Evolutionary conservation across 2,329 filamentous ascomycete species (phyloP), one percentile per base, ranked within the genome.

Genomic region (Tolypocladium nubicola): DNA sequence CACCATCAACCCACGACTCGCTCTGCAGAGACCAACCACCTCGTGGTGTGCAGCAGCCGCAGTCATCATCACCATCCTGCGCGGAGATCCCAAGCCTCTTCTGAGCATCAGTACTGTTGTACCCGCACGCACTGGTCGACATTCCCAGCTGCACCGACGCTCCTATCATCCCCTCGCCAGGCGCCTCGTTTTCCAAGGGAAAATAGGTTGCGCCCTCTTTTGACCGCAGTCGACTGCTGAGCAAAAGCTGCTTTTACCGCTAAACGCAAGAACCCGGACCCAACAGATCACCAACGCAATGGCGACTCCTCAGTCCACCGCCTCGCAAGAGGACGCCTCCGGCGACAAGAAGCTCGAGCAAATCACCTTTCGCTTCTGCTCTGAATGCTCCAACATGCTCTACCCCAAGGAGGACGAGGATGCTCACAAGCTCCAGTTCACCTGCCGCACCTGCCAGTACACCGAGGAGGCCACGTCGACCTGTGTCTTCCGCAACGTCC

Each of bases 351-450:
- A 77, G 64, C 76, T 79, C 62, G 86, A 93, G 75, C 90, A 96
- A 73, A 92, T 97, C 73, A 91, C 90, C 53, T 99, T 97, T 75
- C 88, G 90, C 68, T 99, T 99, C 81, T 99, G 94, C 79, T 91
- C 90, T 66, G 94, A 99, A 81, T 99, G 94, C 78, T 96, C 92
- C 67, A 99, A 99, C 80, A 89, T 99, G 83, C 81, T 99, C 57
- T 97, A 97, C 70, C 94, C 94, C 54, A 94, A 95, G 75, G 95
- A 99, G 79, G 91, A 99, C 74, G 85, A 87, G 61, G 80, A 86
- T 60, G 85, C 85, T 61, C 89, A 89, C 76, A 87, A 86, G 67
- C 86, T 99, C 65, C 88, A 96, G 78, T 99, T 95, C 75, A 91
- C 90, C 62, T 99, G 94, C 79, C 89, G 93, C 66, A 97, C 92